Evolutionary conservation across 768 basidiomycete genomes (phyloP).

Genomic region (Strobilomyces echinocephalus): DNA sequence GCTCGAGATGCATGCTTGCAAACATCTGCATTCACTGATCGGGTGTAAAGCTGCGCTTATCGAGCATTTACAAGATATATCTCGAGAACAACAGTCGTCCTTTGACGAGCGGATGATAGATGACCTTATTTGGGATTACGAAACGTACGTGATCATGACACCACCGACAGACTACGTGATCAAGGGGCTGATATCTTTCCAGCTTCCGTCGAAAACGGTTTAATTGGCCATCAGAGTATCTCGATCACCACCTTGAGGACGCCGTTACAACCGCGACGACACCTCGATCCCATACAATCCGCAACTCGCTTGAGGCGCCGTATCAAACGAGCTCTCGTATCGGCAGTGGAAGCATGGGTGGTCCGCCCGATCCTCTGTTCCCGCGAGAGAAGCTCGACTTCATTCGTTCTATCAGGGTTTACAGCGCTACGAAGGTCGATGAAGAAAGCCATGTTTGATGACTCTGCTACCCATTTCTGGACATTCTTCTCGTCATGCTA

Average conservation of each 20-base stretch:
- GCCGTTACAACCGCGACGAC: slow-evolving; percentile 18
- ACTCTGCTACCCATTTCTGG: slow-evolving; percentile 3
- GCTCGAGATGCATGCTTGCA: slow-evolving; percentile 73
- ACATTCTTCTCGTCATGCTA: background rate
- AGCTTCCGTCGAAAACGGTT: slow-evolving; percentile 67
- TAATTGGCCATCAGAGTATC: slow-evolving; percentile 56
- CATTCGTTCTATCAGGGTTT: slow-evolving; percentile 50
- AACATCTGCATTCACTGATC: slow-evolving; percentile 59
- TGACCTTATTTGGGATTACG: slow-evolving; percentile 34
- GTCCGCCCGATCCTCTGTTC: slow-evolving; percentile 23
- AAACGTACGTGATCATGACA: slow-evolving; percentile 24
- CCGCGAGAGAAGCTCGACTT: slow-evolving; percentile 41
- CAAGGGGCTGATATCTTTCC: slow-evolving; percentile 8
- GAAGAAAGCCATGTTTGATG: slow-evolving; percentile 24
- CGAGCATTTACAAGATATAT: slow-evolving; percentile 41
- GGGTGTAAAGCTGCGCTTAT: slow-evolving; percentile 56
- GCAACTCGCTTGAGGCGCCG: slow-evolving; percentile 16
- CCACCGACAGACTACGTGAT: background rate
- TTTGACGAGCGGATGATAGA: slow-evolving; percentile 23
- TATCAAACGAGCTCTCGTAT: slow-evolving; percentile 8
- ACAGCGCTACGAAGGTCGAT: slow-evolving; percentile 43
- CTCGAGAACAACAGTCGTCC: slow-evolving; percentile 18
- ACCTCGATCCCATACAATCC: slow-evolving; percentile 19
- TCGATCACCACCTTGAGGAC: slow-evolving; percentile 27
- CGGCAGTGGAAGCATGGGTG: slow-evolving; percentile 12